Evolutionary conservation across 2,329 filamentous ascomycete genomes (phyloP), one percentile per base, ranked within the genome.

Genomic region (Metarhizium robertsii): DNA sequence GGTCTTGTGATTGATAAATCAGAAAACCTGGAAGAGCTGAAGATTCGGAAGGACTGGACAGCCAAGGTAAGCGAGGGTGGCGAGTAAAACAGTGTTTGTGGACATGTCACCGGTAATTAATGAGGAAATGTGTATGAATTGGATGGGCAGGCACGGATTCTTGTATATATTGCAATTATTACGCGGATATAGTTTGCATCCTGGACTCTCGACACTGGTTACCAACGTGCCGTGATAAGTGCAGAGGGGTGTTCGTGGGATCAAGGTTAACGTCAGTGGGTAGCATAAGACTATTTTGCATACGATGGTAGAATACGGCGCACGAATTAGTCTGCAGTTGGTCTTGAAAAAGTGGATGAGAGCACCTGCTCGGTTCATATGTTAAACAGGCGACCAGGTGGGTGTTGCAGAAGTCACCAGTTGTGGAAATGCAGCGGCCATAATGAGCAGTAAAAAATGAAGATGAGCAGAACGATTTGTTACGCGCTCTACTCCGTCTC

Each of bases 1-100:
- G 92, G 92, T 0, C 75, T 96, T 43, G 78, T 87, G 29, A 87
- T 96, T 59, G 80, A 87, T 61, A 83, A 83, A 63, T 79, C 79
- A 11, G 72, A 75, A 46, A 80, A 78, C 50, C 70, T 86, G 55
- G 75, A 73, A 53, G 83, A 86, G 64, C 71, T 86, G 58, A 74
- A 78, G 51, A 86, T 86, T 58, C 75, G 76, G 58, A 84, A 79
- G 68, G 83, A 86, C 63, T 82, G 76, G 74, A 79, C 75, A 6
- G 83, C 83, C 0, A 80, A 84, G 67, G 73, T 81, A 42, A 72
- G 72, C 0, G 79, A 69, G 48, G 75, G 71, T 10, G 73, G 63
- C 18, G 65, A 68, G 46, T 71, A 66, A 34, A 54, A 51, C 25
- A 13, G 8, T 45, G 16, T 11, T 20, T 45, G 6, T 13, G 13